A percentile compares a stretch with the other conserved stretches of the same genome.
These are phyloP conservation scores for Lentinula boryana DNA, from an alignment of 768 basidiomycete species.

Conservation along the genomic window DNA sequence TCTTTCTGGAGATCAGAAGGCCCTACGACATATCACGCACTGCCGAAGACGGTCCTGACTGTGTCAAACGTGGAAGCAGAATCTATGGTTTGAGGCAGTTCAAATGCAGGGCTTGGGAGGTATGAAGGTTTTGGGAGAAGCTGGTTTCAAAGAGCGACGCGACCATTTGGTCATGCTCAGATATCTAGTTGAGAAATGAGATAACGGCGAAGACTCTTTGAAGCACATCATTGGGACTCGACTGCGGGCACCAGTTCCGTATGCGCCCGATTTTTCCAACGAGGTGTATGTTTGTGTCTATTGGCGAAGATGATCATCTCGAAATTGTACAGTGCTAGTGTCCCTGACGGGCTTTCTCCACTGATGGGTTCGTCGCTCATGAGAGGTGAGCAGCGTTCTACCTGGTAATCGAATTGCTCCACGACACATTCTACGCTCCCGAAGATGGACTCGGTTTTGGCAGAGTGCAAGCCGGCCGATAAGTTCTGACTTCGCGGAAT, in stretches of 20 bases:
- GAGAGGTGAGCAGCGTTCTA: too few species aligned
- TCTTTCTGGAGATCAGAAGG: neutral
- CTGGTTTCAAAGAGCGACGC: neutral
- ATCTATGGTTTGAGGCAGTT: neutral
- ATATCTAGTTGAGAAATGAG: neutral
- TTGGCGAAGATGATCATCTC: neutral
- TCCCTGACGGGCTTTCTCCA: too few species aligned
- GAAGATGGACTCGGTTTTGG: too few species aligned
- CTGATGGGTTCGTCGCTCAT: too few species aligned
- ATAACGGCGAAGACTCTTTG: neutral
- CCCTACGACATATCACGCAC: neutral
- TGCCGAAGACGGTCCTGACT: neutral
- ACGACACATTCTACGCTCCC: too few species aligned
- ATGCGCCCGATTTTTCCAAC: neutral
- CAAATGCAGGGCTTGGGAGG: neutral
- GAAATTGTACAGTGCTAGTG: neutral
- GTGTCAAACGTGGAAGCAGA: neutral
- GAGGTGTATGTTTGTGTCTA: neutral
- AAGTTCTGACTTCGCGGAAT: too few species aligned
- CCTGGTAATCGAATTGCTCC: too few species aligned
- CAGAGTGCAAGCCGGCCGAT: too few species aligned
- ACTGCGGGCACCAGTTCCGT: neutral
- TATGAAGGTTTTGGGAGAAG: neutral
- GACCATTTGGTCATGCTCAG: neutral
- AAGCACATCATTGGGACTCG: neutral